Percentiles rank a stretch among this genome's conserved stretches.
phyloP scores from a whole-genome alignment of 23 red algal genomes.

The Porphyridium purpureum region DNA sequence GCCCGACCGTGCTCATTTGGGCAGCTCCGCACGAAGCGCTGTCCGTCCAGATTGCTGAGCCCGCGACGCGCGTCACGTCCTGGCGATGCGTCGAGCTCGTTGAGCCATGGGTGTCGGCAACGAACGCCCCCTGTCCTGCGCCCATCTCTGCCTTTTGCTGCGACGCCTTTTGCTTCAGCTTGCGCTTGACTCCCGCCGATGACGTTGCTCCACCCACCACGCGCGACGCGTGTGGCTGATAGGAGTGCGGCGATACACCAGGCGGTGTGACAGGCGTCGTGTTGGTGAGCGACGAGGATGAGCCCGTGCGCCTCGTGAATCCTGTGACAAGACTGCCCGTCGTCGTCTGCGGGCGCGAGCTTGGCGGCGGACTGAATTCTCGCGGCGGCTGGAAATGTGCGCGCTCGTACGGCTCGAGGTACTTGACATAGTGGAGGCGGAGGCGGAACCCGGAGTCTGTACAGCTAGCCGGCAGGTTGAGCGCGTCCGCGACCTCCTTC shows the following conservation, averaged over 20 bases:
- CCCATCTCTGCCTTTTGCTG: background rate
- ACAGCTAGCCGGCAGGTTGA: conserved; percentile 51
- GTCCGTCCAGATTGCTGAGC: background rate
- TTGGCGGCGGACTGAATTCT: background rate
- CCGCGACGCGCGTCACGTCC: background rate
- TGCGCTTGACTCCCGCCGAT: too few species aligned
- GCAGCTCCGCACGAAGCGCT: background rate
- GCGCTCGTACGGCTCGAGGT: conserved; percentile 37
- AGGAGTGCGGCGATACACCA: too few species aligned
- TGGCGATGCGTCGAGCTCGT: background rate
- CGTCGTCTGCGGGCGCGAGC: background rate
- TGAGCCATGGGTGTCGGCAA: background rate
- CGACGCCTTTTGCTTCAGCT: too few species aligned
- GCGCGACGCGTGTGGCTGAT: too few species aligned
- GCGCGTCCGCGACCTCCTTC: conserved; percentile 81
- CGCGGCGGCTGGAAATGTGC: conserved; percentile 23
- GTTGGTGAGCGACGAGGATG: too few species aligned
- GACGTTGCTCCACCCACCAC: too few species aligned
- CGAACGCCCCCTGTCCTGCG: background rate
- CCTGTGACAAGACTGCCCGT: background rate
- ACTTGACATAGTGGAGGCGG: conserved; percentile 74
- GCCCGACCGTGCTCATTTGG: background rate
- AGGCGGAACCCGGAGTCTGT: conserved; percentile 84
- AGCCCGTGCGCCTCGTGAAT: too few species aligned
- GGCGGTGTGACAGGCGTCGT: too few species aligned